Conservation (phyloP, 331 rosid species). For the Acacia pycnantha region DNA sequence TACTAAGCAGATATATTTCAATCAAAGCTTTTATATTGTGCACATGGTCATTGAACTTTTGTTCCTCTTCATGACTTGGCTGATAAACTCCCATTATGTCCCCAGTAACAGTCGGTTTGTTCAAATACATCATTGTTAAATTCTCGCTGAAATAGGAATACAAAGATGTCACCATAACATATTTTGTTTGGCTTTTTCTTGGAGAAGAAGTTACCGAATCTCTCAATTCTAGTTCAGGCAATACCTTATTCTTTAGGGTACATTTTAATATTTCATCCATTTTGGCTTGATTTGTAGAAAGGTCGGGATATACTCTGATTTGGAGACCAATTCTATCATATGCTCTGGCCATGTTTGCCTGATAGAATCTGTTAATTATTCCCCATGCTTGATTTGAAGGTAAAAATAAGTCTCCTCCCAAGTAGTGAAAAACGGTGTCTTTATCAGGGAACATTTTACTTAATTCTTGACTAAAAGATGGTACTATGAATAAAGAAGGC, state of each 20-base stretch:
- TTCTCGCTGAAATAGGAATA: conserved; percentile 14
- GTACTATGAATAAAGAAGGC: conserved; percentile 44
- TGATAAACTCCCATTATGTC: conserved; percentile 44
- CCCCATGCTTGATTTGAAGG: conserved; percentile 55
- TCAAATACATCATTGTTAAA: conserved; percentile 14
- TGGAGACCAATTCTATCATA: conserved; percentile 52
- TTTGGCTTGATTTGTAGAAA: conserved; percentile 25
- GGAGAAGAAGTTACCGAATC: background rate
- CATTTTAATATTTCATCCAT: conserved; percentile 41
- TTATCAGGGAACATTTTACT: conserved; percentile 41
- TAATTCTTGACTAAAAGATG: conserved; percentile 37
- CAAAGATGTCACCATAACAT: conserved; percentile 40
- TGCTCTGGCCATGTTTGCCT: conserved; percentile 37
- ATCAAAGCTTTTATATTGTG: conserved; percentile 47
- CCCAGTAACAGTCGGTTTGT: conserved; percentile 22
- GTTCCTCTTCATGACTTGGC: conserved; percentile 46
- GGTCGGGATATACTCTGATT: conserved; percentile 33
- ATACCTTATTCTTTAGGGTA: conserved; percentile 31
- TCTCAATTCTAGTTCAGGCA: conserved; percentile 32
- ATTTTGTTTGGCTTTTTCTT: conserved; percentile 27
- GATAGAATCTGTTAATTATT: conserved; percentile 36
- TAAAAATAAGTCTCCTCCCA: conserved; percentile 45
- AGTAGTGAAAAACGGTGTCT: conserved; percentile 43
- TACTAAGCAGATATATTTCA: conserved; percentile 35
- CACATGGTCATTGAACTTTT: conserved; percentile 31